phyloP scores from a whole-genome alignment of 1,284 basidiomycete genomes.

The Tilletia indica region DNA sequence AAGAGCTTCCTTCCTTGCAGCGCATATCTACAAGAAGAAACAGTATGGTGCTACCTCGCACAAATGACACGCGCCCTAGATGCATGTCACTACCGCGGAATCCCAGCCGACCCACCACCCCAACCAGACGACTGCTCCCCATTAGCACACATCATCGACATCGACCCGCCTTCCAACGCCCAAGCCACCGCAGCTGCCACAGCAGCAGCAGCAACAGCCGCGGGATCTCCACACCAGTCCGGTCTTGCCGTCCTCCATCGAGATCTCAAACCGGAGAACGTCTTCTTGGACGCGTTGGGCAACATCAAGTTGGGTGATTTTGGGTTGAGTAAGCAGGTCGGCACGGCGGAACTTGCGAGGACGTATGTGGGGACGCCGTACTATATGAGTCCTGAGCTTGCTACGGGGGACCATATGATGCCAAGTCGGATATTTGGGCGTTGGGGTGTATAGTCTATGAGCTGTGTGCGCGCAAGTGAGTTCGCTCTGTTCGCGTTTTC shows the following conservation, averaged over 20 bases:
- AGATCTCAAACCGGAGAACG: conserved; percentile 95
- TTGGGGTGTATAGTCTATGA: conserved; percentile 94
- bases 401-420: conserved; percentile 95
- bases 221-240: conserved; percentile 8
- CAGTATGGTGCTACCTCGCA: conserved; percentile 90
- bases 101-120: background rate
- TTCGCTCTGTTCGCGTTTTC: background rate
- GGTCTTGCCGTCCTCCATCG: conserved; percentile 69
- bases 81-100: conserved; percentile 71
- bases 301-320: conserved; percentile 93
- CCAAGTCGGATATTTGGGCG: conserved; percentile 97
- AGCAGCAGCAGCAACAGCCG: background rate
- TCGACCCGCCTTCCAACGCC: too few species aligned
- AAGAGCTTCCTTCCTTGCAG: conserved; percentile 9
- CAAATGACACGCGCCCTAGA: conserved; percentile 87
- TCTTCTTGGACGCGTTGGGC: conserved; percentile 76
- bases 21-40: conserved; percentile 72
- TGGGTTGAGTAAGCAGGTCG: conserved; percentile 86
- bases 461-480: conserved; percentile 67
- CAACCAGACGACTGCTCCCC: background rate
- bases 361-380: conserved; percentile 98
- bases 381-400: conserved; percentile 97
- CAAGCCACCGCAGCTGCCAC: background rate
- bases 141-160: background rate
- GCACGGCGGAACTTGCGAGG: conserved; percentile 75